Evolutionary conservation across 2,329 filamentous ascomycete genomes (phyloP).

Genomic region (Cryoendolithus antarcticus): DNA sequence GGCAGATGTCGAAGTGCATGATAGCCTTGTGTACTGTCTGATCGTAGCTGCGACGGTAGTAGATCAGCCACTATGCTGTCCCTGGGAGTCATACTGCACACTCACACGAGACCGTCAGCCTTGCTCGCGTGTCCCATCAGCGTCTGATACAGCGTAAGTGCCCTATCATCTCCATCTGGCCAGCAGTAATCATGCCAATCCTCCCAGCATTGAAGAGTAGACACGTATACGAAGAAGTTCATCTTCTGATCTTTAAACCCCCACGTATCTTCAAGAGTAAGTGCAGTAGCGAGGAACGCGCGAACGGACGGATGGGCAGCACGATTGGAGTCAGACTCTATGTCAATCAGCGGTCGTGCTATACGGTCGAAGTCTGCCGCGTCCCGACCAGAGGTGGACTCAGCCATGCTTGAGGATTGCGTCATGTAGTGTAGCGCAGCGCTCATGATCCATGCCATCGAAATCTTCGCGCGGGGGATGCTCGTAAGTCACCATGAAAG

Average conservation of each 20-base stretch:
- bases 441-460: constrained; percentile 6
- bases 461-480: constrained; percentile 6
- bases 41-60: too few species aligned
- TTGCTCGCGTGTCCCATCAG: neutral
- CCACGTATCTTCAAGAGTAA: neutral
- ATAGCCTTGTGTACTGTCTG: constrained; percentile 2
- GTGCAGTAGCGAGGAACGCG: neutral
- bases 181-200: too few species aligned
- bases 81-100: too few species aligned
- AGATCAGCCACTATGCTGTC: too few species aligned
- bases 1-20: constrained; percentile 8
- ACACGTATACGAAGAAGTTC: constrained; percentile 1
- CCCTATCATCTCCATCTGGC: neutral
- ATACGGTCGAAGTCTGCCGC: neutral
- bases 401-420: constrained; percentile 1
- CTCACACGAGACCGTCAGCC: neutral
- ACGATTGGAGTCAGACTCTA: neutral
- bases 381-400: neutral
- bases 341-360: neutral
- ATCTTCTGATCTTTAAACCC: neutral
- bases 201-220: neutral
- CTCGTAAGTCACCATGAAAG: constrained; percentile 6
- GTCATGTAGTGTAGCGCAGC: constrained; percentile 7
- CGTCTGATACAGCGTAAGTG: neutral
- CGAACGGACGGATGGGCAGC: neutral